These are phyloP conservation scores for Psilocybe mexicana DNA, from an alignment of 1,284 basidiomycete genomes.

Conservation along the genomic window DNA sequence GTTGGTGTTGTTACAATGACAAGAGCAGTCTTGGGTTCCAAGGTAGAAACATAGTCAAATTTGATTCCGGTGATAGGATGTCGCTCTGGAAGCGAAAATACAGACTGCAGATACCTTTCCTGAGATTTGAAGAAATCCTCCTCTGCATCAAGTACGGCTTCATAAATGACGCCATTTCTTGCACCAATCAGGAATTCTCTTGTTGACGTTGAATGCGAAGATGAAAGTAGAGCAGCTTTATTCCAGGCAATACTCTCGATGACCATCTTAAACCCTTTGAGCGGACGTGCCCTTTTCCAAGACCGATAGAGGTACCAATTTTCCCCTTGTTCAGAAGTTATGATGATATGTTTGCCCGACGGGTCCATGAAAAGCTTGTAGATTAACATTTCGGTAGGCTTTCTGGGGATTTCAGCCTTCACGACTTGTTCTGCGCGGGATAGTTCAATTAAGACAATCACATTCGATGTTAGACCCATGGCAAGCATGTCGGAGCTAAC, in stretches of 20 bases:
- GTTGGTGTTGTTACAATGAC: conserved; percentile 88
- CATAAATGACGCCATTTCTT: conserved; percentile 81
- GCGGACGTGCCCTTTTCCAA: conserved; percentile 77
- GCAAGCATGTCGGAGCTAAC: conserved; percentile 86
- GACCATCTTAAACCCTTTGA: conserved; percentile 84
- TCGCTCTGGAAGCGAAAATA: conserved; percentile 80
- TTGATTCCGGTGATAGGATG: conserved; percentile 81
- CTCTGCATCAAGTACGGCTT: conserved; percentile 81
- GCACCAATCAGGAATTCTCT: conserved; percentile 90
- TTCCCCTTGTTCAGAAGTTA: conserved; percentile 87
- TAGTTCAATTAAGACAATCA: conserved; percentile 83
- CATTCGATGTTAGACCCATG: conserved; percentile 79
- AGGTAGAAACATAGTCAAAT: conserved; percentile 72
- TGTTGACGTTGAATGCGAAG: conserved; percentile 70
- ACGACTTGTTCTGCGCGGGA: conserved; percentile 80
- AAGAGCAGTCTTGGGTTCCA: conserved; percentile 60
- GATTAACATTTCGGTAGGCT: conserved; percentile 68
- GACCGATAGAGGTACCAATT: conserved; percentile 89
- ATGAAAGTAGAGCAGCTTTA: conserved; percentile 66
- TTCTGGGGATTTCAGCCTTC: conserved; percentile 75
- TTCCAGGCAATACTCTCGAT: conserved; percentile 97
- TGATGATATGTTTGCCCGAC: conserved; percentile 85
- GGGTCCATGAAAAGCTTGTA: conserved; percentile 89
- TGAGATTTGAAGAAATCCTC: conserved; percentile 93
- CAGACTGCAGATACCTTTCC: conserved; percentile 77